Conservation (phyloP, 2,329 filamentous ascomycete species). For the Epichloe brachyelytri region DNA sequence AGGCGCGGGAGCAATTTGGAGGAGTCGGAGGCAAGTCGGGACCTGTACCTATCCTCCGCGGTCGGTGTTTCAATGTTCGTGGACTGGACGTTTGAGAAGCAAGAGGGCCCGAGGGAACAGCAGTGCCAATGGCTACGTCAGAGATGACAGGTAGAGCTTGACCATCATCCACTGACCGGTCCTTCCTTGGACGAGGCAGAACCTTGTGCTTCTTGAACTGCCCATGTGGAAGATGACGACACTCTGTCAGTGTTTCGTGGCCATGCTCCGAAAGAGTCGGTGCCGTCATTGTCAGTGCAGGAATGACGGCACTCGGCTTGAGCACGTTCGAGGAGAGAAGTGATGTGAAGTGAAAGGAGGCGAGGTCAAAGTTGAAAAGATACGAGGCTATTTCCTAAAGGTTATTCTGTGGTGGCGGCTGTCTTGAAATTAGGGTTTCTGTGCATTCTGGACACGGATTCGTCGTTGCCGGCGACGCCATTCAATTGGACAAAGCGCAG, state of each 20-base stretch:
- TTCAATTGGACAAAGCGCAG: conserved; percentile 7
- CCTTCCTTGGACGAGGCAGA: conserved; percentile 24
- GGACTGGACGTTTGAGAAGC: conserved; percentile 19
- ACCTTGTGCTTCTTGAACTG: conserved; percentile 35
- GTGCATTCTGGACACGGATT: conserved; percentile 10
- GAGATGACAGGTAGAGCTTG: conserved; percentile 12
- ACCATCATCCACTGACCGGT: conserved; percentile 13
- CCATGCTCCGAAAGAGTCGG: conserved; percentile 16
- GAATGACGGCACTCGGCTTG: conserved; percentile 10
- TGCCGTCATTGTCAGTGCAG: conserved; percentile 22
- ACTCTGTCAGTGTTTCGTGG: conserved; percentile 14
- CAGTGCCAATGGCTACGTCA: conserved; percentile 17
- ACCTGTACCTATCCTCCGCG: conserved; percentile 28
- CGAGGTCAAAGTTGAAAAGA: background rate
- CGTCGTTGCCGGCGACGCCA: conserved; percentile 7
- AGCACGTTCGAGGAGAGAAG: conserved; percentile 13
- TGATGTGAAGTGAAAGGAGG: conserved; percentile 1
- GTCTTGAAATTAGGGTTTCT: conserved; percentile 9
- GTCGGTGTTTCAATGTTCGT: conserved; percentile 28
- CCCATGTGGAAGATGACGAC: conserved; percentile 18
- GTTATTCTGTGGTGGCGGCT: conserved; percentile 8
- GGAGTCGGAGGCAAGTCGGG: conserved; percentile 49
- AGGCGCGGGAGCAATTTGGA: conserved; percentile 45
- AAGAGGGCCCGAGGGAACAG: background rate
- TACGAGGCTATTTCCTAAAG: background rate